phyloP scores from a whole-genome alignment of 2,329 filamentous ascomycete species.

The Thelonectria discophora region DNA sequence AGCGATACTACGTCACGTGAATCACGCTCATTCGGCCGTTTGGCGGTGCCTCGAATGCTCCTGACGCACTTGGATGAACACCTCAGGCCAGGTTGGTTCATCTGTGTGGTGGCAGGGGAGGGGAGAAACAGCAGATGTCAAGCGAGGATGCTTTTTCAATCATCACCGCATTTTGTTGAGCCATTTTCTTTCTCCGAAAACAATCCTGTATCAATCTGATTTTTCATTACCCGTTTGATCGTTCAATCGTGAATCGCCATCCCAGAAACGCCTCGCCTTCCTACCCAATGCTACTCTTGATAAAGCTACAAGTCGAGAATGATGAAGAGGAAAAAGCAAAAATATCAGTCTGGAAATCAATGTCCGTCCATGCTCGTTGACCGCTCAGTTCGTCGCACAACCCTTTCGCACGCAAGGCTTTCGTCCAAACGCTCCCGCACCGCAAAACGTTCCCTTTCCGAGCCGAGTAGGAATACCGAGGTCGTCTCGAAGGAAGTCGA shows the following conservation, averaged over 20 bases:
- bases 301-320: conserved; percentile 3
- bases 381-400: conserved; percentile 32
- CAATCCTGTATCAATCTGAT: not conserved
- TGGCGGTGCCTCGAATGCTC: not conserved
- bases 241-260: conserved; percentile 20
- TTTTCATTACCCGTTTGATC: conserved; percentile 12
- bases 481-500: conserved; percentile 57
- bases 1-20: conserved; percentile 33
- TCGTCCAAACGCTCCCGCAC: conserved; percentile 37
- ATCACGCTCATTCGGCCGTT: not conserved
- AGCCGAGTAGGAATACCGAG: conserved; percentile 39
- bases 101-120: not conserved
- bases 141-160: not conserved
- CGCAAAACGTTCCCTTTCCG: conserved; percentile 37
- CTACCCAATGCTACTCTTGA: conserved; percentile 3
- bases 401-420: conserved; percentile 36
- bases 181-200: conserved; percentile 1
- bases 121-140: not conserved
- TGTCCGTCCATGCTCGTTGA: not conserved
- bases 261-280: conserved; percentile 15
- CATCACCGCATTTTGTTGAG: not conserved
- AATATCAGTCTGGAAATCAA: conserved; percentile 3
- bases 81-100: conserved; percentile 6
- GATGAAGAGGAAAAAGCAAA: not conserved
- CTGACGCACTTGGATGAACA: conserved; percentile 5